Evolutionary conservation across 2,329 filamentous ascomycete genomes (phyloP).

Genomic region (Clarireedia hainanense): DNA sequence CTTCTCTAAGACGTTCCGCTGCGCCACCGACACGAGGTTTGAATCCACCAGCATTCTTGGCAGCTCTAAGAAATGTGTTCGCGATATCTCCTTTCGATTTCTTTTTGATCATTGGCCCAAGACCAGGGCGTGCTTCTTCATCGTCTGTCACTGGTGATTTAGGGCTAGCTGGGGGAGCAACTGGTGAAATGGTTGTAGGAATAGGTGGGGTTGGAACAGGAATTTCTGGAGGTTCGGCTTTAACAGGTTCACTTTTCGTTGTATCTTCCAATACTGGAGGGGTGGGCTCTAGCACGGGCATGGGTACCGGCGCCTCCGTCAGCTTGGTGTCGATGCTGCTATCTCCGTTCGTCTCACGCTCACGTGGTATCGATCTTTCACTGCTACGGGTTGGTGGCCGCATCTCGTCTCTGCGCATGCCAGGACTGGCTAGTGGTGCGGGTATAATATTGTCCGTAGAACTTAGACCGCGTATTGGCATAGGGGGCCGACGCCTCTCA

Average conservation of each 20-base stretch:
- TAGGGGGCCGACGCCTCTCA: slow-evolving; percentile 29
- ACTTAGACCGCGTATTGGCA: slow-evolving; percentile 24
- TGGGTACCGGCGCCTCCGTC: slow-evolving; percentile 1
- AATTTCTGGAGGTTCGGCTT: neutral
- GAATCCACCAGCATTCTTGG: slow-evolving; percentile 63
- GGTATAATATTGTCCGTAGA: slow-evolving; percentile 28
- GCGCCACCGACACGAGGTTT: slow-evolving; percentile 84
- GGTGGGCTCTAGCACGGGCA: neutral
- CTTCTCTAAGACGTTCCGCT: slow-evolving; percentile 60
- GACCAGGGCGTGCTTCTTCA: slow-evolving; percentile 54
- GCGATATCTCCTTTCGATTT: slow-evolving; percentile 66
- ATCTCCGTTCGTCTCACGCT: slow-evolving; percentile 11
- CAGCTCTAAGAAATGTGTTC: slow-evolving; percentile 71
- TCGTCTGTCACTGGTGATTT: neutral
- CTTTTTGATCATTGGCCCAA: slow-evolving; percentile 84
- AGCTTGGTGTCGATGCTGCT: slow-evolving; percentile 1
- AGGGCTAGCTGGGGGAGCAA: slow-evolving; percentile 4
- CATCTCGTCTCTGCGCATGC: slow-evolving; percentile 28
- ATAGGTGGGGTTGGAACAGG: slow-evolving; percentile 5
- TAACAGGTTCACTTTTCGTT: neutral
- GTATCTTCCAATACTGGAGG: neutral
- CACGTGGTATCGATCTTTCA: slow-evolving; percentile 21
- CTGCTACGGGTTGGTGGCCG: slow-evolving; percentile 28
- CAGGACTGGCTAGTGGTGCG: slow-evolving; percentile 31
- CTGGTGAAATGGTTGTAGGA: slow-evolving; percentile 6